Percentiles rank a stretch among this genome's conserved stretches.
phyloP scores from a whole-genome alignment of 495 filamentous ascomycete species.

The Talaromyces liani region DNA sequence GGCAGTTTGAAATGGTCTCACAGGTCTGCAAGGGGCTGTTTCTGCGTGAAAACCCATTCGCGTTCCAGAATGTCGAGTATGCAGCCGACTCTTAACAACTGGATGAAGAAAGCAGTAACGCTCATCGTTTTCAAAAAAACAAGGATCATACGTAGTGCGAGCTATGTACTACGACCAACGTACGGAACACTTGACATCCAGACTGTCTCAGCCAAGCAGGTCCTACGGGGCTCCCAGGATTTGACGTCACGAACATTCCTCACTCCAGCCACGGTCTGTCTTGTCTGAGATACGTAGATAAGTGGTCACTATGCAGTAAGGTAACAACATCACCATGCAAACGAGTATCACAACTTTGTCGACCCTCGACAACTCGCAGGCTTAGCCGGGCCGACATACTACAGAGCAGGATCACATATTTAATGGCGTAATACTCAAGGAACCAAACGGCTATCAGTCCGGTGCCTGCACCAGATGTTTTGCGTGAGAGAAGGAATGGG shows the following conservation, averaged over 20 bases:
- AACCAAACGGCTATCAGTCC: neutral
- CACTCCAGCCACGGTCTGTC: neutral
- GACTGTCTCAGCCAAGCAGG: neutral
- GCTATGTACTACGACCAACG: neutral
- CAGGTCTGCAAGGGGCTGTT: neutral
- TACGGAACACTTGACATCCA: neutral
- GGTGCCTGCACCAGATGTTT: neutral
- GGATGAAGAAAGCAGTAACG: neutral
- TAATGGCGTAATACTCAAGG: neutral
- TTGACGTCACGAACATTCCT: conserved; percentile 7
- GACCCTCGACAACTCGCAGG: neutral
- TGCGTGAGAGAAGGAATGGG: neutral
- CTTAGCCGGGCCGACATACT: neutral
- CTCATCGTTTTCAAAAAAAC: neutral
- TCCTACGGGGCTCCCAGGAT: neutral
- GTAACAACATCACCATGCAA: neutral
- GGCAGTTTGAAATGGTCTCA: neutral
- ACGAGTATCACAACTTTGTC: neutral
- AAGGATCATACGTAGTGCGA: neutral
- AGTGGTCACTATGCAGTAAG: neutral
- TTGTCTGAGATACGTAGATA: neutral
- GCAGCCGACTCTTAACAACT: neutral
- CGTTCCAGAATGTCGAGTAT: neutral
- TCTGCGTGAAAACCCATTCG: neutral
- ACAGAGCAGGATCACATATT: neutral